These are phyloP conservation scores for Cotoneaster glaucophyllus DNA, from an alignment of 306 rosid genomes.

Conservation along the genomic window DNA sequence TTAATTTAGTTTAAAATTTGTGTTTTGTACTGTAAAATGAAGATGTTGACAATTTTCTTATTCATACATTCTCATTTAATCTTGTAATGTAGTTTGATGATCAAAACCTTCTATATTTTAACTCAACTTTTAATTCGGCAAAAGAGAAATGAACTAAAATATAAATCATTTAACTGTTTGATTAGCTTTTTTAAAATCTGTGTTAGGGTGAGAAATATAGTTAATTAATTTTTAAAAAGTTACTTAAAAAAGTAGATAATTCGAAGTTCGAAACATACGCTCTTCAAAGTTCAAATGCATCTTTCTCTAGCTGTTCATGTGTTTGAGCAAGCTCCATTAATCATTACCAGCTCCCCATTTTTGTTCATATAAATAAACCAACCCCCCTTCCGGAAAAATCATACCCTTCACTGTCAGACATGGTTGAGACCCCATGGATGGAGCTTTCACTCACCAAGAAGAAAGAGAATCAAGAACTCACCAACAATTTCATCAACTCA, in stretches of 20 bases:
- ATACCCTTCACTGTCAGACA: constrained; percentile 36
- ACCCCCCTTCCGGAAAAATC: constrained; percentile 2
- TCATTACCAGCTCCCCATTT: constrained; percentile 23
- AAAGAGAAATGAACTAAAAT: no score
- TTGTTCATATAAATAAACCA: constrained; percentile 14
- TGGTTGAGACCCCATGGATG: constrained; percentile 66
- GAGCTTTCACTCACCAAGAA: constrained; percentile 41
- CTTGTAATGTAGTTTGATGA: not conserved
- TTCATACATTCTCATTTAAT: no score
- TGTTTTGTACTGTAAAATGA: no score
- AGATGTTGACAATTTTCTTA: no score
- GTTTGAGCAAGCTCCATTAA: constrained; percentile 31
- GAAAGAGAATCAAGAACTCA: constrained; percentile 37
- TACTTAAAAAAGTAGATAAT: not conserved
- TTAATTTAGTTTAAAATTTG: no score
- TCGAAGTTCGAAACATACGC: not conserved
- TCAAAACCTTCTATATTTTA: no score
- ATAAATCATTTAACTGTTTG: no score
- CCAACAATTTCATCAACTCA: constrained; percentile 39
- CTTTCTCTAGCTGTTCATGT: constrained; percentile 28
- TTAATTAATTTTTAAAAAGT: not conserved
- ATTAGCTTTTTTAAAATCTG: not conserved
- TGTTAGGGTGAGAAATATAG: no score
- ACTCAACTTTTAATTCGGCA: not conserved
- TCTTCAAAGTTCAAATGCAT: constrained; percentile 7